Evolutionary conservation across 2,329 filamentous ascomycete genomes (phyloP).

Genomic region (Aspergillus phoenicis): DNA sequence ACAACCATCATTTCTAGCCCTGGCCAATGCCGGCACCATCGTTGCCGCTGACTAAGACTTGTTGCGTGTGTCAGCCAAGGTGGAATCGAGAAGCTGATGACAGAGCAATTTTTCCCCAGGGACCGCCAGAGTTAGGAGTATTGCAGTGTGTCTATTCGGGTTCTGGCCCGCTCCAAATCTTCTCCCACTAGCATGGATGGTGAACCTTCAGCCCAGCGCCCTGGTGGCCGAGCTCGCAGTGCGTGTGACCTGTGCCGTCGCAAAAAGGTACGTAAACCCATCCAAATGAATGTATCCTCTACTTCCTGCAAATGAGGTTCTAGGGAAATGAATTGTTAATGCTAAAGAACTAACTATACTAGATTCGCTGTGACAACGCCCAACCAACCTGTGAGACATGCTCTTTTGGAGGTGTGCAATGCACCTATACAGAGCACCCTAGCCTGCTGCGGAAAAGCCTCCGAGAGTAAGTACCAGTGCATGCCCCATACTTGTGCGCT

Average conservation of each 20-base stretch:
- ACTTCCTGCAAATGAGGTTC: too few relatives aligned
- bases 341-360: background rate
- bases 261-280: constrained; percentile 20
- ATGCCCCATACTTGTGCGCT: background rate
- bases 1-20: background rate
- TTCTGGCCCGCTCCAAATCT: background rate
- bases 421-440: constrained; percentile 23
- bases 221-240: constrained; percentile 16
- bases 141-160: background rate
- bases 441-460: constrained; percentile 20
- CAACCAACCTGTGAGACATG: constrained; percentile 31
- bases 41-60: background rate
- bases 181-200: constrained; percentile 1
- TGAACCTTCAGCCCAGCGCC: background rate
- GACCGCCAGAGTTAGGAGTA: background rate
- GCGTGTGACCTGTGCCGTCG: constrained; percentile 29
- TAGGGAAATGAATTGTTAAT: background rate
- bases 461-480: constrained; percentile 21
- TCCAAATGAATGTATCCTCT: background rate
- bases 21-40: background rate
- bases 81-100: too few relatives aligned
- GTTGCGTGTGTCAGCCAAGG: too few relatives aligned
- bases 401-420: constrained; percentile 21
- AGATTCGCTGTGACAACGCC: constrained; percentile 31
- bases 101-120: background rate